These are phyloP conservation scores for Neofusicoccum ribis DNA, from an alignment of 2,329 filamentous ascomycete genomes.

Conservation along the genomic window DNA sequence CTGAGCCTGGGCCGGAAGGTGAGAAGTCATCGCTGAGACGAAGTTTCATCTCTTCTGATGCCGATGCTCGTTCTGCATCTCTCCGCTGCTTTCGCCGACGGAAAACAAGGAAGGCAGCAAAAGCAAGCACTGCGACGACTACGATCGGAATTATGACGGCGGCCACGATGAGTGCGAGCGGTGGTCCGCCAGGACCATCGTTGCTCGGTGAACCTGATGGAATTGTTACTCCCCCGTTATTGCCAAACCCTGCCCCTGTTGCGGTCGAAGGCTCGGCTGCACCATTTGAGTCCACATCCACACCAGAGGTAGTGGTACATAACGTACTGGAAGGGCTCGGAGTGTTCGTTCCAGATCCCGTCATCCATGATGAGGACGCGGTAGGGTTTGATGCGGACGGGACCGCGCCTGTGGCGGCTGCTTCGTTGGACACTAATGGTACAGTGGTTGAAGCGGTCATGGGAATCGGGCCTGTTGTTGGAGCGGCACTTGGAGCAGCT, in stretches of 20 bases:
- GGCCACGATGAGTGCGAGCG: neutral
- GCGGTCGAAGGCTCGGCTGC: neutral
- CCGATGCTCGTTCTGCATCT: neutral
- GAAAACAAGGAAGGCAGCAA: conserved; percentile 2
- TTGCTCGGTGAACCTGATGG: neutral
- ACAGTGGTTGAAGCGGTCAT: neutral
- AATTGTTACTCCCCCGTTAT: conserved; percentile 1
- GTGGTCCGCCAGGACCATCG: neutral
- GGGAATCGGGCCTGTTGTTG: neutral
- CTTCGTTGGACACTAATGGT: neutral
- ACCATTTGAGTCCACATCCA: neutral
- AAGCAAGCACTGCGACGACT: neutral
- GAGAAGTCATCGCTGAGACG: neutral
- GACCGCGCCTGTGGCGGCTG: neutral
- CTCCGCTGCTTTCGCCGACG: conserved; percentile 11
- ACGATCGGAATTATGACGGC: conserved; percentile 6
- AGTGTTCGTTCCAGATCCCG: neutral
- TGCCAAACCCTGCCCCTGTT: neutral
- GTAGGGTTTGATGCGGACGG: neutral
- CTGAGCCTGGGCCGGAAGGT: neutral
- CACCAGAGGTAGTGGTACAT: neutral
- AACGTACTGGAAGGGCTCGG: neutral
- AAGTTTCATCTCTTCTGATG: conserved; percentile 14
- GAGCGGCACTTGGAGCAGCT: no score
- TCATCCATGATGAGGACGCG: neutral